phyloP scores from a whole-genome alignment of 176 grass and related monocot genomes.

The Eleusine indica region DNA sequence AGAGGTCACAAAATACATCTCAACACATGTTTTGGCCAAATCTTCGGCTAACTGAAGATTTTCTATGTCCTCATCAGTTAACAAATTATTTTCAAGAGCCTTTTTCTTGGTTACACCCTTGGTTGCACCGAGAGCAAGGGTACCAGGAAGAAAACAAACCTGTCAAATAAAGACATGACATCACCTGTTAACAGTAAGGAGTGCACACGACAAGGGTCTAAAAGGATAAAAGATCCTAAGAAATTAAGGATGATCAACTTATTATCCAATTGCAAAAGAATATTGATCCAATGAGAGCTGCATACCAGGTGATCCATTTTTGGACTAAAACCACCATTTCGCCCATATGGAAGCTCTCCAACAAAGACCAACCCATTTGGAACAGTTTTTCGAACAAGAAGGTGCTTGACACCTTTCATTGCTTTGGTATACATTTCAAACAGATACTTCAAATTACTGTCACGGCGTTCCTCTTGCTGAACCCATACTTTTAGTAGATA shows the following conservation, averaged over 20 bases:
- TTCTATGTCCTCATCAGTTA: constrained; percentile 78
- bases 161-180: constrained; percentile 48
- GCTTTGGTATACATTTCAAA: constrained; percentile 92
- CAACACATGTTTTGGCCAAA: constrained; percentile 91
- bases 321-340: constrained; percentile 72
- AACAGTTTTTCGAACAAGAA: constrained; percentile 88
- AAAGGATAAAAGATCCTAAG: not conserved
- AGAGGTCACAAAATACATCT: constrained; percentile 94
- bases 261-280: constrained; percentile 1
- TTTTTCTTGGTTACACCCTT: constrained; percentile 91
- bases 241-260: not conserved
- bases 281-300: constrained; percentile 1
- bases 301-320: constrained; percentile 99
- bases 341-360: constrained; percentile 86
- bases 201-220: not conserved
- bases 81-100: constrained; percentile 71
- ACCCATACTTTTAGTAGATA: constrained; percentile 97
- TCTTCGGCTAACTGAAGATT: constrained; percentile 98
- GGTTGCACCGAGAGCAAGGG: constrained; percentile 91
- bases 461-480: constrained; percentile 69
- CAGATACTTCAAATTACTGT: constrained; percentile 74
- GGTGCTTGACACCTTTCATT: constrained; percentile 91
- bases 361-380: constrained; percentile 93
- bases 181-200: constrained; percentile 20
- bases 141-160: constrained; percentile 98